Conservation (phyloP, 352 stramenopile species). For the Phytophthora citricola region DNA sequence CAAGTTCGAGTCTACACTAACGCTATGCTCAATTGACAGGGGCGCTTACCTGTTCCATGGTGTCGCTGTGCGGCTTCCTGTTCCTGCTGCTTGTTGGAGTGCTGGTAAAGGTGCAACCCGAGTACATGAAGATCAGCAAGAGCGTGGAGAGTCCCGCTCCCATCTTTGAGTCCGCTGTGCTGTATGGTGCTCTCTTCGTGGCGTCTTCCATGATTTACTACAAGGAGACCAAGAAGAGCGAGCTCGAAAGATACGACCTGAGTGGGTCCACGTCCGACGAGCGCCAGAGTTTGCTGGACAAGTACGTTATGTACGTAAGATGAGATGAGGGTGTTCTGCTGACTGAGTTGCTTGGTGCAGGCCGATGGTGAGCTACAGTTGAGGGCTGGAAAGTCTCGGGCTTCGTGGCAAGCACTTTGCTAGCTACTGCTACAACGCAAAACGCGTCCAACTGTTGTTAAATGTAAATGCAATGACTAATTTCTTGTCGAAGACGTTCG, state of each 20-base stretch:
- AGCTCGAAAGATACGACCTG: conserved; percentile 47
- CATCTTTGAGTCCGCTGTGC: conserved; percentile 71
- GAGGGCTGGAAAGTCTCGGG: conserved; percentile 8
- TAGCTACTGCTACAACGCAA: neutral
- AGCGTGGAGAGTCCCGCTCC: conserved; percentile 64
- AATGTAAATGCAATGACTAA: conserved; percentile 19
- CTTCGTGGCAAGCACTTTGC: neutral
- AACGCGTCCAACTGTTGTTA: conserved; percentile 10
- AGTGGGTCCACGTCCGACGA: conserved; percentile 56
- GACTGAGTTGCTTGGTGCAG: conserved; percentile 19
- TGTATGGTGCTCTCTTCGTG: conserved; percentile 79
- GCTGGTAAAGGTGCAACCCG: conserved; percentile 75
- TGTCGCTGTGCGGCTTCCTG: conserved; percentile 78
- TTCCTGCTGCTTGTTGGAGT: conserved; percentile 75
- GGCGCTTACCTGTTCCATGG: conserved; percentile 76
- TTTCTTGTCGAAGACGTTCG: conserved; percentile 1
- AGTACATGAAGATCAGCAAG: conserved; percentile 89
- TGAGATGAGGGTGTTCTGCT: neutral
- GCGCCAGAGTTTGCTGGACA: conserved; percentile 64
- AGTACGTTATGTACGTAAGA: conserved; percentile 31
- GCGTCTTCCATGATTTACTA: conserved; percentile 75
- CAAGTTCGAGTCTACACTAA: neutral
- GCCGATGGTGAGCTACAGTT: conserved; percentile 44
- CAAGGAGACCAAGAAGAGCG: conserved; percentile 70
- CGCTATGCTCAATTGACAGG: conserved; percentile 27